A percentile compares a stretch with the other conserved stretches of the same genome.
These are phyloP conservation scores for Talaromyces sp. DNA, from an alignment of 2,329 filamentous ascomycete species.

Conservation along the genomic window DNA sequence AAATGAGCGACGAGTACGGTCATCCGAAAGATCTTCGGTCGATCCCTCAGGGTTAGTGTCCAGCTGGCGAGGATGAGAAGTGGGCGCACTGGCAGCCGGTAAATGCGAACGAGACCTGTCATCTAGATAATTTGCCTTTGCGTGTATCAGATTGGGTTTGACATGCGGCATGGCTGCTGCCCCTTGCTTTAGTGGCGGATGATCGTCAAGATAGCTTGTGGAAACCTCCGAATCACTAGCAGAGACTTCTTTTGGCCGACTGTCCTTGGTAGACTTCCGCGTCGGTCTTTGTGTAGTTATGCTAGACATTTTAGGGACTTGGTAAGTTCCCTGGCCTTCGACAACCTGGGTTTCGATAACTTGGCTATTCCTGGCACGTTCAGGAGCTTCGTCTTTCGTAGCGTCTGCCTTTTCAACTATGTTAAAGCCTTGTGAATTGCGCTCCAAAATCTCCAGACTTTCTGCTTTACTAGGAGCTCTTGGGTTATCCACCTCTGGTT, in stretches of 20 bases:
- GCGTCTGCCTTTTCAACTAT: not conserved
- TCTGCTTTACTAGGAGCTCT: not conserved
- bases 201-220: constrained; percentile 15
- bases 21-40: constrained; percentile 3
- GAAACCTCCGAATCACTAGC: constrained; percentile 17
- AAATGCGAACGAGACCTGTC: constrained; percentile 10
- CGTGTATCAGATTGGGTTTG: constrained; percentile 16
- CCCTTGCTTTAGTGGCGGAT: constrained; percentile 22
- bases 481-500: not conserved
- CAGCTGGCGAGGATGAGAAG: constrained; percentile 11
- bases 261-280: constrained; percentile 23
- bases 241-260: constrained; percentile 14
- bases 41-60: not conserved
- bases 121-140: constrained; percentile 15
- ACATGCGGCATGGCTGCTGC: constrained; percentile 14
- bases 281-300: constrained; percentile 24
- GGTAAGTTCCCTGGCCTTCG: constrained; percentile 26
- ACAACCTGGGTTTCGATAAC: constrained; percentile 18
- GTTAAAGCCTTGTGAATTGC: not conserved
- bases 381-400: not conserved
- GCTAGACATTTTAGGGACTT: constrained; percentile 22
- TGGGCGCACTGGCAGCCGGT: constrained; percentile 4
- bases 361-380: not conserved
- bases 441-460: not conserved
- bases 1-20: not conserved